phyloP scores from a whole-genome alignment of 441 rosid species.

The Viola pubescens region DNA sequence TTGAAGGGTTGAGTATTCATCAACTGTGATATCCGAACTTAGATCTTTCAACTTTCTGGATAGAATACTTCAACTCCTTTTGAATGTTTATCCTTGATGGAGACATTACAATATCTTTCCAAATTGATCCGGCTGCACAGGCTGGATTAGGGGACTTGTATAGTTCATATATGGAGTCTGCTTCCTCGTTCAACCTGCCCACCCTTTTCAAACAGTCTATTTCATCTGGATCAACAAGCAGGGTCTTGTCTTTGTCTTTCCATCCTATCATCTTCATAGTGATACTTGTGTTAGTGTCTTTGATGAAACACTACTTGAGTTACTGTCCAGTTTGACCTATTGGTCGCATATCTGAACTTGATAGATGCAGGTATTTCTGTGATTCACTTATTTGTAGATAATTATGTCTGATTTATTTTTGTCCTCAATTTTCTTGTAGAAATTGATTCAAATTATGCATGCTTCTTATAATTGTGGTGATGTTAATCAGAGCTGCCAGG shows the following conservation, averaged over 20 bases:
- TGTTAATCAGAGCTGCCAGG: too few species aligned
- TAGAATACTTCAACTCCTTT: conserved; percentile 76
- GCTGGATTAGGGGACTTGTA: conserved; percentile 68
- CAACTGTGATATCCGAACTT: conserved; percentile 13
- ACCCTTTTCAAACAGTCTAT: conserved; percentile 63
- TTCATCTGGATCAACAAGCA: conserved; percentile 92
- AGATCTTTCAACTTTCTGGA: conserved; percentile 69
- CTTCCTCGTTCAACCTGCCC: conserved; percentile 63
- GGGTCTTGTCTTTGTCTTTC: conserved; percentile 86
- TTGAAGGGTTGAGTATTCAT: background rate
- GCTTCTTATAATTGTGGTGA: too few species aligned
- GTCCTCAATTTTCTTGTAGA: background rate
- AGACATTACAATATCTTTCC: conserved; percentile 92
- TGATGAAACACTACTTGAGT: background rate
- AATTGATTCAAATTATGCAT: too few species aligned
- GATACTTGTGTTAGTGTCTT: conserved; percentile 20
- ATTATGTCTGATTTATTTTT: too few species aligned
- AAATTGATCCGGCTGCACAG: conserved; percentile 64
- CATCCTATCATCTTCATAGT: conserved; percentile 81
- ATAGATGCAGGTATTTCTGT: background rate
- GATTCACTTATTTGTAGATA: too few species aligned
- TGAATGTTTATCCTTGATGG: conserved; percentile 86
- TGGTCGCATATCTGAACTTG: background rate
- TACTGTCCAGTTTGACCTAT: background rate
- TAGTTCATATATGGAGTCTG: conserved; percentile 74